Base-by-base conservation (phyloP, 495 filamentous ascomycete species). In the Pyronema domesticum region DNA sequence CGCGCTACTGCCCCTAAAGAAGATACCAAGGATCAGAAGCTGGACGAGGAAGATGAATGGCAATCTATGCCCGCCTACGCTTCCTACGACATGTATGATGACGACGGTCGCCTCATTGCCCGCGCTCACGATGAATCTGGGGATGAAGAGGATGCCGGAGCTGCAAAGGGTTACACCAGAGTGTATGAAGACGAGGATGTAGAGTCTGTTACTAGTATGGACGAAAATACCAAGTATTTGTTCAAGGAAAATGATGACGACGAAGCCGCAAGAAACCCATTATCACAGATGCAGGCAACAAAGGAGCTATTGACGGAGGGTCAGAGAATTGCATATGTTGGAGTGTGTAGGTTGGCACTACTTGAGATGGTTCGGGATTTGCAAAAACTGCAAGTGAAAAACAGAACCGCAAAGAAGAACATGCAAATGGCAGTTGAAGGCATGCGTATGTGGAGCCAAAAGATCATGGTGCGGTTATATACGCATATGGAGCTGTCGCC, bases 321-420 rank as follows among this genome's bases (percentile, higher is more conserved):
- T 3, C 93, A 99, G 70, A 78, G 86, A 56, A 89, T 99, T 55
- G 91, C 91, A 2, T 99, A 99, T 68, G 93, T 96, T 19, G 89
- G 93, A 6, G 74, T 95, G 45, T 82, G 84, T 34, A 74, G 88
- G 57, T 61, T 99, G 48, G 76, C 84, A 23, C 80, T 95, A 48
- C 79, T 76, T 19, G 70, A 76, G 51, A 93, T 99, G 85, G 67
- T 77, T 14, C 74, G 75, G 50, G 82, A 86, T 30, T 59, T 80
- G 47, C 76, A 80, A 44, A 67, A 68, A 17, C 61, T 89, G 6
- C 72, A 78, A 52, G 58, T 63, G 10, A 73, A 73, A 15, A 69
- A 65, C 19, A 77, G 70, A 56, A 71, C 68, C 6, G 71, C 74
- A 0, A 88, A 80, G 69, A 95, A 88, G 67, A 70, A 80, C 9